phyloP scores from a whole-genome alignment of 257 asterid genomes.

The Ballota nigra region DNA sequence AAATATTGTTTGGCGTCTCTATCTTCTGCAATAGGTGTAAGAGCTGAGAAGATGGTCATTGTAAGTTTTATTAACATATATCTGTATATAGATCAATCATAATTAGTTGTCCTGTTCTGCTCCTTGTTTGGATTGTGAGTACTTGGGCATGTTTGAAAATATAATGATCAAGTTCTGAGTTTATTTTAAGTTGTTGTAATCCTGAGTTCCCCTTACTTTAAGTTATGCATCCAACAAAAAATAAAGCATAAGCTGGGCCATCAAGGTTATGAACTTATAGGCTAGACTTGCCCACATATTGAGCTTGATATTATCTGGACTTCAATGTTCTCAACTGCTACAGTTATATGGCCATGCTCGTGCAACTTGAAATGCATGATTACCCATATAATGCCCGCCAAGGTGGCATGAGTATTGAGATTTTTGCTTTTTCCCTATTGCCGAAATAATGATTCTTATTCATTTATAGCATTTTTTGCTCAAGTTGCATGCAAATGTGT shows the following conservation, averaged over 20 bases:
- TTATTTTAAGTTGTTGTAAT: neutral
- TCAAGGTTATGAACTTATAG: neutral
- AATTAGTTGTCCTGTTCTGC: neutral
- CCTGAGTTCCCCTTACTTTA: neutral
- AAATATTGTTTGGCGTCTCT: neutral
- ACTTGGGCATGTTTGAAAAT: neutral
- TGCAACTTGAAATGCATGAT: no score
- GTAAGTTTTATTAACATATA: neutral
- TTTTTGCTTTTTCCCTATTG: no score
- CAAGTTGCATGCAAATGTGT: no score
- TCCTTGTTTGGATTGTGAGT: neutral
- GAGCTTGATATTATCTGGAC: neutral
- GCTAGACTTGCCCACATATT: neutral
- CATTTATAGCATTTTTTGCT: no score
- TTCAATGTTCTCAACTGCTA: neutral
- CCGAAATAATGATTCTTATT: no score
- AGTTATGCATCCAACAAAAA: neutral
- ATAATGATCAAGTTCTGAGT: neutral
- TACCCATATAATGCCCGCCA: no score
- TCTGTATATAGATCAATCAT: neutral
- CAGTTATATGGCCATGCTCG: neutral
- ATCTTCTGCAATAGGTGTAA: neutral
- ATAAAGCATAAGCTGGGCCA: neutral
- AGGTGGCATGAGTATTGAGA: no score
- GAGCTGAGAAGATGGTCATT: neutral